Evolutionary conservation across 2,329 filamentous ascomycete genomes (phyloP).

Genomic region (Cytospora chrysosperma): DNA sequence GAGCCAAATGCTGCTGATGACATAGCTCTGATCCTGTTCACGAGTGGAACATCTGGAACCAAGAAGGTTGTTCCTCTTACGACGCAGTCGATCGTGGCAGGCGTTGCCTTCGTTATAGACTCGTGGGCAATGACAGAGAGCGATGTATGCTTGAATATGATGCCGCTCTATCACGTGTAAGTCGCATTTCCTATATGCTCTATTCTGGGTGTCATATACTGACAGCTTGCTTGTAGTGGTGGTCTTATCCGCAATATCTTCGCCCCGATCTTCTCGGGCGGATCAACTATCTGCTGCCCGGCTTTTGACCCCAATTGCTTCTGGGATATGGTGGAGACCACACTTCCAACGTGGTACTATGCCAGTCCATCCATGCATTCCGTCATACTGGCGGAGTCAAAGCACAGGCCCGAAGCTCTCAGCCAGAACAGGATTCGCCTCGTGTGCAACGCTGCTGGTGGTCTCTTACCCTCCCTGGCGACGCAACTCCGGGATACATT

Average conservation of each 20-base stretch:
- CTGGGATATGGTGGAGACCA: conserved; percentile 72
- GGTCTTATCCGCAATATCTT: conserved; percentile 83
- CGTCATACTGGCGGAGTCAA: conserved; percentile 73
- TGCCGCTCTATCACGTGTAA: conserved; percentile 58
- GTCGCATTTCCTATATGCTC: conserved; percentile 26
- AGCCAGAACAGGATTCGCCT: conserved; percentile 68
- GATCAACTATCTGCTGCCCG: conserved; percentile 74
- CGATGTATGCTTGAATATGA: conserved; percentile 58
- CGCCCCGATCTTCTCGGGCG: conserved; percentile 71
- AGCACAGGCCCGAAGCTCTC: conserved; percentile 56
- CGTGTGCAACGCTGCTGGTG: conserved; percentile 84
- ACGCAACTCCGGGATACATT: conserved; percentile 74
- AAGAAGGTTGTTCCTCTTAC: conserved; percentile 58
- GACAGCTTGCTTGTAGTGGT: conserved; percentile 43
- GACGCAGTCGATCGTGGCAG: conserved; percentile 48
- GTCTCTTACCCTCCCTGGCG: conserved; percentile 78
- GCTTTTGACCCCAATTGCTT: conserved; percentile 83
- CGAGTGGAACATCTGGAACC: conserved; percentile 57
- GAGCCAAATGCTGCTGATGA: conserved; percentile 58
- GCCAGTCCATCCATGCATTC: conserved; percentile 93
- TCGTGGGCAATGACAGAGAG: conserved; percentile 49
- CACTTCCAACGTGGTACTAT: conserved; percentile 87
- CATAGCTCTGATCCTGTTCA: conserved; percentile 57
- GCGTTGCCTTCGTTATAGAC: conserved; percentile 51
- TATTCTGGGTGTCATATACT: background rate